phyloP scores from a whole-genome alignment of 2,329 filamentous ascomycete species.

The Chrysoporthe austroafricana region DNA sequence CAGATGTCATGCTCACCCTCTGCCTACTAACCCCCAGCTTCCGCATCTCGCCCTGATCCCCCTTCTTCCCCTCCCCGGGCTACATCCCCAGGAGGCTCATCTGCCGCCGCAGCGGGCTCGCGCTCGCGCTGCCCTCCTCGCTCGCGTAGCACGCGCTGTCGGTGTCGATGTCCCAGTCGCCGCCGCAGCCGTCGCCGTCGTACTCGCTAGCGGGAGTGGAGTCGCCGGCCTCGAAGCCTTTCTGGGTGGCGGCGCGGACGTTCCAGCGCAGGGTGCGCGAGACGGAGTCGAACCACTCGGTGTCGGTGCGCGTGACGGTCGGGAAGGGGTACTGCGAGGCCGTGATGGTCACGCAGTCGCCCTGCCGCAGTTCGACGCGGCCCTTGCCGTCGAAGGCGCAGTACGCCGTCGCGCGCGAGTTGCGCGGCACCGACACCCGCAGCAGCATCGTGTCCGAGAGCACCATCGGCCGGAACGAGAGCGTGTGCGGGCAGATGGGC shows the following conservation, averaged over 20 bases:
- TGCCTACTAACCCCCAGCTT: neutral
- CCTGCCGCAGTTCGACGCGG: conserved; percentile 87
- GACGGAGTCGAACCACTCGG: conserved; percentile 97
- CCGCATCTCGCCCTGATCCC: neutral
- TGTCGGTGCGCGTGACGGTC: conserved; percentile 85
- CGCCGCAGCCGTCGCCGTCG: conserved; percentile 57
- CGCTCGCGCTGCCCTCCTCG: conserved; percentile 70
- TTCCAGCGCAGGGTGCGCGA: conserved; percentile 94
- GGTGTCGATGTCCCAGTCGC: conserved; percentile 93
- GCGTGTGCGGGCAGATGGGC: conserved; percentile 94
- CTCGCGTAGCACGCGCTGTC: conserved; percentile 74
- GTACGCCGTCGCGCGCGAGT: conserved; percentile 90
- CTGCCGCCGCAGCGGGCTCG: conserved; percentile 71
- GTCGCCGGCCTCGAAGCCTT: conserved; percentile 71
- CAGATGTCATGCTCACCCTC: neutral
- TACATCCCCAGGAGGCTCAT: conserved; percentile 73
- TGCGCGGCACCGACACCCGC: conserved; percentile 81
- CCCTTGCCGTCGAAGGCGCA: conserved; percentile 98
- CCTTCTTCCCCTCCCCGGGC: no score
- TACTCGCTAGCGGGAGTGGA: conserved; percentile 38
- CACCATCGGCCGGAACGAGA: conserved; percentile 97
- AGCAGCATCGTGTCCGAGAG: conserved; percentile 93
- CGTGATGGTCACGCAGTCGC: conserved; percentile 94
- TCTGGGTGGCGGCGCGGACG: conserved; percentile 87
- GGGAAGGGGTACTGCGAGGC: conserved; percentile 97